Evolutionary conservation across 139 green algal genomes (phyloP), one percentile per base, ranked within the genome.

Genomic region (Yamagishiella unicocca): DNA sequence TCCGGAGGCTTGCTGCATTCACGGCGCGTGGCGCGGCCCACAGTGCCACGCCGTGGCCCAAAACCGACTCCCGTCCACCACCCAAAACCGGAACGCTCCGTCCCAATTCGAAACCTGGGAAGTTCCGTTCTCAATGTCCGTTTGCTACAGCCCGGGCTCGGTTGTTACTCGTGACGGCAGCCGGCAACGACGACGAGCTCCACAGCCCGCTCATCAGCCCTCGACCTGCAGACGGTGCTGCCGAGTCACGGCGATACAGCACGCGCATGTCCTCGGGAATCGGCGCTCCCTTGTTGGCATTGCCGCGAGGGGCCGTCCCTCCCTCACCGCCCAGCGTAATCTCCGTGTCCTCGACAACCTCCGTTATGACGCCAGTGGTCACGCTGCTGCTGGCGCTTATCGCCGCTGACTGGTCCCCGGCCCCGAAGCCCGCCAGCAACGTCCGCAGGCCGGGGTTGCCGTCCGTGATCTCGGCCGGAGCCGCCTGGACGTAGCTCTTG

Each of bases 401-500:
- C 22, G 9, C 37, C 31, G 7, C 40, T 10, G 37, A 14, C 78
- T 74, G 55, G 12, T 75, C 77, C 12, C 40, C 79, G 58, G 61
- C 67, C 22, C 43, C 35, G 7, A 77, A n/a, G 29, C 45, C 64
- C 64, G 46, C 55, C 19, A 86, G 61, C 62, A 86, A 45, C 43
- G 43, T 66, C 19, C 80, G 80, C 43, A 86, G 80, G 4, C 80
- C 80, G 19, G 80, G 80, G 80, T 66, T 78, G 64, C 42, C n/a
- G 40, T 86, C 62, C 29, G 80, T 38, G 1, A 86, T 27, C 80
- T 86, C 80, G 17, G 64, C 62, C 62, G 80, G 64, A 31, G 80
- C 29, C 19, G 64, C 12, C 83, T 88, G 67, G 50, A 88, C 83
- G 53, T 82, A 88, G 25, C 1, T 58, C 37, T 82, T 73, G n/a